Percentiles rank a stretch among this genome's conserved stretches.
phyloP scores from a whole-genome alignment of 352 stramenopile genomes.

The Pythium graminicola region DNA sequence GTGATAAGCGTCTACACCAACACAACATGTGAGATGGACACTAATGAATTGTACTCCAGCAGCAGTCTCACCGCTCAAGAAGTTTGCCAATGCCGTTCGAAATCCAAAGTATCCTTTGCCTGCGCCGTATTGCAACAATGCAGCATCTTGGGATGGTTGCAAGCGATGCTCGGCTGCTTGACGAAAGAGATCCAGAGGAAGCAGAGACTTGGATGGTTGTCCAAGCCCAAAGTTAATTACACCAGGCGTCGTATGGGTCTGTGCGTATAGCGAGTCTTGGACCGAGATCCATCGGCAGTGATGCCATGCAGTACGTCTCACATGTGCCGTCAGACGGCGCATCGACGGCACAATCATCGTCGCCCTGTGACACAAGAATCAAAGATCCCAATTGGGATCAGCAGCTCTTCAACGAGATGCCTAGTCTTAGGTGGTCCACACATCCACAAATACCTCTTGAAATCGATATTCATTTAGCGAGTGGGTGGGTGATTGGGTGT shows the following conservation, averaged over 20 bases:
- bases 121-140: constrained; percentile 70
- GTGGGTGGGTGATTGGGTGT: constrained; percentile 19
- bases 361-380: too few relatives aligned
- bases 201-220: constrained; percentile 67
- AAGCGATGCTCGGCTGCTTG: constrained; percentile 44
- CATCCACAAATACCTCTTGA: constrained; percentile 7
- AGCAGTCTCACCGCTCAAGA: constrained; percentile 47
- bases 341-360: too few relatives aligned
- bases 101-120: constrained; percentile 67
- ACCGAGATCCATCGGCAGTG: constrained; percentile 24
- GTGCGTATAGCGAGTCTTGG: constrained; percentile 60
- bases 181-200: constrained; percentile 63
- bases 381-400: too few relatives aligned
- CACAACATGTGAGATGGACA: too few relatives aligned
- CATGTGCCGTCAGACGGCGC: neutral
- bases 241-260: constrained; percentile 48
- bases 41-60: too few relatives aligned
- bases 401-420: constrained; percentile 4
- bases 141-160: constrained; percentile 37
- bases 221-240: constrained; percentile 85
- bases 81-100: constrained; percentile 49
- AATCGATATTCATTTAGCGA: constrained; percentile 1
- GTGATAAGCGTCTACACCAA: constrained; percentile 18
- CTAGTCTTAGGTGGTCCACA: constrained; percentile 19
- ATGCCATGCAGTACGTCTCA: too few relatives aligned